These are phyloP conservation scores for Ceratocystis alfenasii DNA, from an alignment of 2,329 filamentous ascomycete genomes.

Conservation along the genomic window DNA sequence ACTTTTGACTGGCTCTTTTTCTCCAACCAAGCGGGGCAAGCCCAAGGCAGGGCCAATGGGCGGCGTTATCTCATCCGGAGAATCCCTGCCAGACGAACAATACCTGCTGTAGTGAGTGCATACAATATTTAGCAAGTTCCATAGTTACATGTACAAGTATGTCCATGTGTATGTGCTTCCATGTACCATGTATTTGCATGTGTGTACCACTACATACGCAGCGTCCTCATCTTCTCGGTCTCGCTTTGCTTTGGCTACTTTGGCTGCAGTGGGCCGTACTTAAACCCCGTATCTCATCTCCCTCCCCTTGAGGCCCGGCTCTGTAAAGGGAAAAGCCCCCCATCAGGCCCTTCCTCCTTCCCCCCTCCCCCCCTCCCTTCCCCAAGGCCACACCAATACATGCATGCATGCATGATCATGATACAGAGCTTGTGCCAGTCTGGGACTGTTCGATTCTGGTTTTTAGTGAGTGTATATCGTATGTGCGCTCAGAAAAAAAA, in stretches of 20 bases:
- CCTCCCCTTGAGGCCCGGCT: background rate
- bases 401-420: slow-evolving; percentile 5
- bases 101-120: background rate
- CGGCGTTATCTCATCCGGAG: background rate
- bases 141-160: background rate
- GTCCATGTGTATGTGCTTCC: background rate
- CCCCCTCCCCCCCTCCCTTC: background rate
- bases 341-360: background rate
- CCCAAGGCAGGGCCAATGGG: background rate
- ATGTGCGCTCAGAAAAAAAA: background rate
- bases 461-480: background rate
- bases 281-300: background rate
- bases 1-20: background rate
- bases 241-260: too few species aligned
- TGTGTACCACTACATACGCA: too few species aligned
- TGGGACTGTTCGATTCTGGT: too few species aligned
- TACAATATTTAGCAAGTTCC: background rate
- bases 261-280: background rate
- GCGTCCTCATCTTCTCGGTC: too few species aligned
- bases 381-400: background rate
- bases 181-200: background rate
- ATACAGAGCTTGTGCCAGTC: slow-evolving; percentile 2
- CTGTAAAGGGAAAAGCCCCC: background rate
- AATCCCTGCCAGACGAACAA: slow-evolving; percentile 2
- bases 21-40: background rate